Conservation (phyloP, 768 basidiomycete species). For the Boletus tomentosulus region DNA sequence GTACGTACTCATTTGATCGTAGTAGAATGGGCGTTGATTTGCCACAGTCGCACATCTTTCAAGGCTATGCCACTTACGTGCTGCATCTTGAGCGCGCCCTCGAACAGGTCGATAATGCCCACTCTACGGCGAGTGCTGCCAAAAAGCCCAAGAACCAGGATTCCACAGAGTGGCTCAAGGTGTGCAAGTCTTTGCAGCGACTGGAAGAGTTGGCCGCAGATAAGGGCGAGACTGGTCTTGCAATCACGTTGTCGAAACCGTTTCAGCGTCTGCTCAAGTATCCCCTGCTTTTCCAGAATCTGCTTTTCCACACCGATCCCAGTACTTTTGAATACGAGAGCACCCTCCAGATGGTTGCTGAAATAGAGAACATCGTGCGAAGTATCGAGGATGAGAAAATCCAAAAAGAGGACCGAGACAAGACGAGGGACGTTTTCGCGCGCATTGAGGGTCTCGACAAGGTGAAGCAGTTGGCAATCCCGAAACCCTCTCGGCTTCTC, state of each 20-base stretch:
- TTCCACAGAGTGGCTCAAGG: slow-evolving; percentile 70
- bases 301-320: slow-evolving; percentile 95
- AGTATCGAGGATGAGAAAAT: slow-evolving; percentile 99
- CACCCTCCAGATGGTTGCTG: slow-evolving; percentile 93
- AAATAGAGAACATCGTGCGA: slow-evolving; percentile 93
- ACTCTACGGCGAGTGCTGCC: slow-evolving; percentile 54
- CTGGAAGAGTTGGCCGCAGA: slow-evolving; percentile 79
- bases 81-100: slow-evolving; percentile 91
- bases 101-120: slow-evolving; percentile 77
- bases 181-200: slow-evolving; percentile 67
- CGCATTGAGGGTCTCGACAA: slow-evolving; percentile 95
- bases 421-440: slow-evolving; percentile 91
- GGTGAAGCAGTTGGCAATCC: slow-evolving; percentile 86
- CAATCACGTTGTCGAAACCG: slow-evolving; percentile 94
- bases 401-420: slow-evolving; percentile 92
- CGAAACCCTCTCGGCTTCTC: slow-evolving; percentile 86
- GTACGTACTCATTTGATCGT: slow-evolving; percentile 46
- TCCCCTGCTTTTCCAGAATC: slow-evolving; percentile 94
- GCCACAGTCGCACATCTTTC: slow-evolving; percentile 82
- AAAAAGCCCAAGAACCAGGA: slow-evolving; percentile 85
- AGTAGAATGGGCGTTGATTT: slow-evolving; percentile 16
- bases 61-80: slow-evolving; percentile 91
- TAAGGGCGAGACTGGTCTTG: slow-evolving; percentile 90
- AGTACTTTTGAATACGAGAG: slow-evolving; percentile 97
- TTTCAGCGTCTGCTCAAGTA: slow-evolving; percentile 97